phyloP scores from a whole-genome alignment of 2,329 filamentous ascomycete genomes.

The Alternaria arborescens region DNA sequence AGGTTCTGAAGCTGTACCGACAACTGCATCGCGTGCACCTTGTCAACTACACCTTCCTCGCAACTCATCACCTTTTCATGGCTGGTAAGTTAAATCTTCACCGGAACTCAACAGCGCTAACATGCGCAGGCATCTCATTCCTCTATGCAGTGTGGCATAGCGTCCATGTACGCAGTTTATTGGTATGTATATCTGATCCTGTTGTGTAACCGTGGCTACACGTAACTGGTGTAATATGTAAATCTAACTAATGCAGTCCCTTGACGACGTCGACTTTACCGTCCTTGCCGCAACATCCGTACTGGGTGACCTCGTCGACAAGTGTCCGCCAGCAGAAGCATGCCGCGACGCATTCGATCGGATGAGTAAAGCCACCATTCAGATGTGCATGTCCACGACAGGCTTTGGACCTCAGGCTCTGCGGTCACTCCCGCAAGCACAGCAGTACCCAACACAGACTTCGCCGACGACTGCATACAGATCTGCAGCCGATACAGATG shows the following conservation, averaged over 20 bases:
- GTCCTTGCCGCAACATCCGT: conserved; percentile 93
- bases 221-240: not conserved
- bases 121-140: conserved; percentile 75
- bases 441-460: conserved; percentile 28
- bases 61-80: conserved; percentile 97
- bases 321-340: conserved; percentile 93
- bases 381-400: conserved; percentile 89
- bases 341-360: conserved; percentile 94
- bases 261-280: conserved; percentile 98
- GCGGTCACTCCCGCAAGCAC: conserved; percentile 30
- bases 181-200: conserved; percentile 66
- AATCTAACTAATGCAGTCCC: conserved; percentile 60
- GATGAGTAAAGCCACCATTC: conserved; percentile 93
- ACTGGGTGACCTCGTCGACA: conserved; percentile 88
- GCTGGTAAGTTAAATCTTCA: conserved; percentile 67
- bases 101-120: conserved; percentile 21
- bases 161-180: conserved; percentile 80
- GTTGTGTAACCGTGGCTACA: not conserved
- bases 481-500: conserved; percentile 41
- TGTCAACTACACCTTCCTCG: conserved; percentile 95
- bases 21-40: conserved; percentile 87
- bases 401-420: conserved; percentile 70
- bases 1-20: conserved; percentile 87
- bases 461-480: conserved; percentile 38
- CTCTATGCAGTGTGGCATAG: conserved; percentile 98